Percentiles rank a stretch among this genome's conserved stretches.
Evolutionary conservation across 2,329 filamentous ascomycete genomes (phyloP).

Genomic region (Trichoderma simmonsii): DNA sequence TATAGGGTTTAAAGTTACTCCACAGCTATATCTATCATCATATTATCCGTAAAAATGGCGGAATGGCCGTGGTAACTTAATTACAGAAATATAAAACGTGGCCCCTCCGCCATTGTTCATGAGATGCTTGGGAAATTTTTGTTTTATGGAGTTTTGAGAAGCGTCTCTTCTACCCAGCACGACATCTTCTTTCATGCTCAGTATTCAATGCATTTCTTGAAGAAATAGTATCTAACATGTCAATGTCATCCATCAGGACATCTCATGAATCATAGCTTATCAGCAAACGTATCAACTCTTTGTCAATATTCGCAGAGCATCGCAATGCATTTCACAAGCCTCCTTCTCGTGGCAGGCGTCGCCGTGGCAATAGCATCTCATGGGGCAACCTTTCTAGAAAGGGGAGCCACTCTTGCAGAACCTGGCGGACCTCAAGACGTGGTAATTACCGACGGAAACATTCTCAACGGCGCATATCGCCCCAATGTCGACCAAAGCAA

Average conservation of each 20-base stretch:
- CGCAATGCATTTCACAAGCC: background rate
- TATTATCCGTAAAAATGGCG: too few species aligned
- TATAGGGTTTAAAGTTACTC: background rate
- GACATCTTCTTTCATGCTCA: fast-evolving
- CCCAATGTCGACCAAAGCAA: slow-evolving; percentile 6
- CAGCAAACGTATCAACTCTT: background rate
- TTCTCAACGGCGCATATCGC: slow-evolving; percentile 38
- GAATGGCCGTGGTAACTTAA: too few species aligned
- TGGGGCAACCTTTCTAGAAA: slow-evolving; percentile 22
- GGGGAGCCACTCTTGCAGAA: slow-evolving; percentile 26
- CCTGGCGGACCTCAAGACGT: slow-evolving; percentile 34
- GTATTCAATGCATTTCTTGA: fast-evolving
- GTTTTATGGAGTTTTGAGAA: background rate
- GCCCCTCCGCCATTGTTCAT: too few species aligned
- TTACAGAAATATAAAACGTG: too few species aligned
- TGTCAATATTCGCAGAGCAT: background rate
- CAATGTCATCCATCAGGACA: background rate
- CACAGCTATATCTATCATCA: fast-evolving
- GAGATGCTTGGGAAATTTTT: background rate
- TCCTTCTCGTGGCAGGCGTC: background rate
- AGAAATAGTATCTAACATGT: background rate
- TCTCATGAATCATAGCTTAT: background rate
- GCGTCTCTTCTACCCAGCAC: background rate
- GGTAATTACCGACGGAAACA: slow-evolving; percentile 37
- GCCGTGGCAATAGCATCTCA: too few species aligned